A percentile compares a stretch with the other conserved stretches of the same genome.
phyloP scores from a whole-genome alignment of 139 green algal genomes.

The Asterochloris erici region DNA sequence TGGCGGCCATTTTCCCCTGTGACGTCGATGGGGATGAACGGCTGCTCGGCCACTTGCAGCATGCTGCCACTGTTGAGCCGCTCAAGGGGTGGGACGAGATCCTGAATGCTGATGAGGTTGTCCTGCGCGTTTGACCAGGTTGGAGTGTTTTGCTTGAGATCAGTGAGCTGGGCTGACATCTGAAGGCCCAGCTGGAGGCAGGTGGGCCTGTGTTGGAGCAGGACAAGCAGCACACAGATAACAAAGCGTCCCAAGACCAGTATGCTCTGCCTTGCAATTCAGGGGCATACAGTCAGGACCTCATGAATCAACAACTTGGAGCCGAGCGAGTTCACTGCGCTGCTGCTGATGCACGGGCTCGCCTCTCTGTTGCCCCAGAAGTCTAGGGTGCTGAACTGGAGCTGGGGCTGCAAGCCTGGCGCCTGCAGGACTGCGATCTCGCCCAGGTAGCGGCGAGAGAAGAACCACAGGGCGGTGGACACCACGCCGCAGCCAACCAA shows the following conservation, averaged over 20 bases:
- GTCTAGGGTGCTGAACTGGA: conserved; percentile 63
- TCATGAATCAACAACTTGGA: neutral
- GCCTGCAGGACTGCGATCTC: conserved; percentile 63
- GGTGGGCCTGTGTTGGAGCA: neutral
- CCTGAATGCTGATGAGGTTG: conserved; percentile 40
- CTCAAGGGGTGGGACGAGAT: conserved; percentile 48
- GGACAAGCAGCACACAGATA: no score
- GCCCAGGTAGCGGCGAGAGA: conserved; percentile 70
- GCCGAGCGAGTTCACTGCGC: neutral
- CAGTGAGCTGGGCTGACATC: neutral
- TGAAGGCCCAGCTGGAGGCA: neutral
- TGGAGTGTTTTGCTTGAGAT: neutral
- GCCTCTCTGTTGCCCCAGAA: conserved; percentile 79
- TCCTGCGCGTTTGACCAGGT: conserved; percentile 35
- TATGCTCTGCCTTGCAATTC: neutral
- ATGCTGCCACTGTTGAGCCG: conserved; percentile 22
- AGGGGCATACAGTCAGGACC: neutral
- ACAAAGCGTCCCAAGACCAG: neutral
- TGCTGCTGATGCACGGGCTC: neutral
- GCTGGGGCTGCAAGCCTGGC: conserved; percentile 14
- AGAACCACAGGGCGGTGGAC: conserved; percentile 57
- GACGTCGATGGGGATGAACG: conserved; percentile 37
- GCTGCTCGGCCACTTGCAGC: neutral
- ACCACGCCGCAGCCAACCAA: conserved; percentile 37
- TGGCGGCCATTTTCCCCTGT: conserved; percentile 45